A percentile compares a stretch with the other conserved stretches of the same genome.
These are phyloP conservation scores for Aspergillus sojae DNA, from an alignment of 2,329 filamentous ascomycete genomes.

Conservation along the genomic window DNA sequence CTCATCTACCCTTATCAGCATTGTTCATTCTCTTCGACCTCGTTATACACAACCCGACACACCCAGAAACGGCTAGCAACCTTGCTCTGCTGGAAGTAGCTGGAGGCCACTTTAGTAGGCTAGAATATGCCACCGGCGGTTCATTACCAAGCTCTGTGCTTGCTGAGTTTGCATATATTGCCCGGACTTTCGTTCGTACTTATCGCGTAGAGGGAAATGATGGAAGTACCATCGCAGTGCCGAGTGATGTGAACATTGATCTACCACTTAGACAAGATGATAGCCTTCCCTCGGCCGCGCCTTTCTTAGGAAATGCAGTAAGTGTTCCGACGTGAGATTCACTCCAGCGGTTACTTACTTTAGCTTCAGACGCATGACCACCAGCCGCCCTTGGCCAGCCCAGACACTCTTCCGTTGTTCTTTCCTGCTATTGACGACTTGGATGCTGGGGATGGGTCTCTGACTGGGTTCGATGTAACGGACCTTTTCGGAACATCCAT, in stretches of 20 bases:
- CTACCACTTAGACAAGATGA: too few species aligned
- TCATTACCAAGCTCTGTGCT: slow-evolving; percentile 43
- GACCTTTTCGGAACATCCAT: neutral
- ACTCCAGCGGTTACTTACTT: too few species aligned
- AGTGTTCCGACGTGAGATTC: too few species aligned
- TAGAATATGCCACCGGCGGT: slow-evolving; percentile 43
- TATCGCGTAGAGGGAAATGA: neutral
- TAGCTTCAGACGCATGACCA: too few species aligned
- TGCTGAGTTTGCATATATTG: slow-evolving; percentile 46
- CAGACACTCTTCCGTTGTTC: too few species aligned
- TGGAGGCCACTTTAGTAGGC: slow-evolving; percentile 47
- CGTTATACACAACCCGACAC: slow-evolving; percentile 42
- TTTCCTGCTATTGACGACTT: neutral
- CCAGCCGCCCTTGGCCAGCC: too few species aligned
- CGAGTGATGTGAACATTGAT: neutral
- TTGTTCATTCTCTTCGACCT: slow-evolving; percentile 48
- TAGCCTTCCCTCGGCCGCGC: too few species aligned
- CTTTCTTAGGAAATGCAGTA: too few species aligned
- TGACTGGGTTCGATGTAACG: neutral
- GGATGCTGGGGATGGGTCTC: neutral
- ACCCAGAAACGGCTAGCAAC: slow-evolving; percentile 41
- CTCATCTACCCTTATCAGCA: slow-evolving; percentile 39
- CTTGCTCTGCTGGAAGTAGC: slow-evolving; percentile 47
- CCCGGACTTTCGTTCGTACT: slow-evolving; percentile 39
- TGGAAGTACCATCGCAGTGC: neutral